Evolutionary conservation across 2,329 filamentous ascomycete genomes (phyloP), one percentile per base, ranked within the genome.

Genomic region (Cercospora citrullina): DNA sequence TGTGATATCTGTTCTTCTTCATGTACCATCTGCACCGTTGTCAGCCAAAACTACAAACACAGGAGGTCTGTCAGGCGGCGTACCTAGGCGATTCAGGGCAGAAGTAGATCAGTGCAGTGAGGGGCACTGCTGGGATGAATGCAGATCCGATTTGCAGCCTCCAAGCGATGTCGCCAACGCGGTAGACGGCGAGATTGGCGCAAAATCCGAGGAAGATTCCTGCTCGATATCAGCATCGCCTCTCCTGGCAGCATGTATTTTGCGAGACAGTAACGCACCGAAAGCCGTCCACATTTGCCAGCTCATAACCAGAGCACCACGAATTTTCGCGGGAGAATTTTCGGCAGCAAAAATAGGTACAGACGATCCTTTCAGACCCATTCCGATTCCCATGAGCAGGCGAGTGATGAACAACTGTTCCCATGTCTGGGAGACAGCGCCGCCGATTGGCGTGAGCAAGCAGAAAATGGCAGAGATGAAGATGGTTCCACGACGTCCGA

Each of bases 371-470:
- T 83, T 83, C 10, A 80, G 70, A 28, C 81, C 82, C 80, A 83
- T 83, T 23, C 81, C 81, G 12, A 81, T 77, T 16, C 80, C 79
- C 60, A 79, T 74, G 7, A 80, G 68, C 12, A 80, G 30, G 33
- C 81, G 79, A 67, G 77, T 79, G 36, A 74, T 76, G 10, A 80
- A 75, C 2, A 83, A 77, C 68, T 82, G 72, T 16, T 75, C 71
- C 82, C 82, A 91, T 39, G 78, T 86, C 70, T 89, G 87, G 8
- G 84, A 83, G 16, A 87, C 73, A 0, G 84, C 90, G 63, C 86
- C 88, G n/a, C 89, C 90, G 69, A 93, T 87, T 1, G 90, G 87
- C 1, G 90, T 84, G 76, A 90, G 84, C 31, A 92, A 81, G 75
- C 86, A 90, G 75, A 91, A 89, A 72, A 81, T 62, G 2, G 78